Conservation (phyloP, 805 yeast species). For the Nematodospora valgi region DNA sequence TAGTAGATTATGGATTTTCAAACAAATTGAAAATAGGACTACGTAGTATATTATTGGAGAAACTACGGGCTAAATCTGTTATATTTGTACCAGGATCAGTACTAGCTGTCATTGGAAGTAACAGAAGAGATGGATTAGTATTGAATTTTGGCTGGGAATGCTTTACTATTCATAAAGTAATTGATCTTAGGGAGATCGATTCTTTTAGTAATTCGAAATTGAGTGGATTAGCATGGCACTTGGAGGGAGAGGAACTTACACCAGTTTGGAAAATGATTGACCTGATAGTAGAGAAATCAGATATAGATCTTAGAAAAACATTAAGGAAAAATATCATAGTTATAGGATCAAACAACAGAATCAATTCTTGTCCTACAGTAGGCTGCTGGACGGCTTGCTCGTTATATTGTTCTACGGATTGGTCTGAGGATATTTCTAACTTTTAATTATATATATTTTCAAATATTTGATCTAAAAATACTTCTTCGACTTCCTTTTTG, state of each 20-base stretch:
- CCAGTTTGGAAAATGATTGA: constrained; percentile 13
- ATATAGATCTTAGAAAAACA: constrained; percentile 18
- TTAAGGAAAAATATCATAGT: constrained; percentile 19
- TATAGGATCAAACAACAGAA: too few relatives aligned
- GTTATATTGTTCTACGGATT: constrained; percentile 15
- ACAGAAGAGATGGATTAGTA: constrained; percentile 22
- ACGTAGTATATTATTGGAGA: constrained; percentile 18
- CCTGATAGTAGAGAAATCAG: constrained; percentile 8
- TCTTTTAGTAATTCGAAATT: constrained; percentile 4
- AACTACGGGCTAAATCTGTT: constrained; percentile 21
- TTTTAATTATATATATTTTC: constrained; percentile 6
- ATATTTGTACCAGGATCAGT: constrained; percentile 18
- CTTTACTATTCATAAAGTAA: constrained; percentile 14
- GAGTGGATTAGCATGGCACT: too few relatives aligned
- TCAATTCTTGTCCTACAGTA: too few relatives aligned
- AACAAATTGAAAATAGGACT: constrained; percentile 14
- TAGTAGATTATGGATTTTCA: constrained; percentile 17
- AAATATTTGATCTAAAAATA: constrained; percentile 10
- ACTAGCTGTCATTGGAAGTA: constrained; percentile 19
- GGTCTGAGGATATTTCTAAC: background rate
- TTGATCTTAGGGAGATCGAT: constrained; percentile 22
- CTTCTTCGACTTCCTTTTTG: constrained; percentile 7
- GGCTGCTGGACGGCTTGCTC: constrained; percentile 35
- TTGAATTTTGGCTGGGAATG: constrained; percentile 28
- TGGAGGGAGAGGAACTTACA: too few relatives aligned